Evolutionary conservation across 1,284 basidiomycete genomes (phyloP).

Genomic region (Irpex rosettiformis): DNA sequence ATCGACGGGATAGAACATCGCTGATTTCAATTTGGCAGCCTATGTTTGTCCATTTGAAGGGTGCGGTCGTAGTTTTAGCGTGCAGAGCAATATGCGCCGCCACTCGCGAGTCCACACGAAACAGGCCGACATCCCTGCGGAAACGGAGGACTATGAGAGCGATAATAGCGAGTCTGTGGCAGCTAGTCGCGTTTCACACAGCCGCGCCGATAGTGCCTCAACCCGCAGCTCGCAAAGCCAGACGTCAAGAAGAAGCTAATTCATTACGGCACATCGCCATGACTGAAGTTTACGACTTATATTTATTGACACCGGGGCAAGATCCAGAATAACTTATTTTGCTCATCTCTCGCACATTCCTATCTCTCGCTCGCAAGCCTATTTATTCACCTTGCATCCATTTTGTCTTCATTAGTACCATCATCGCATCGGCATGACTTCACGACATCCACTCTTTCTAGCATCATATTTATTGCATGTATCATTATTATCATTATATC

Average conservation of each 20-base stretch:
- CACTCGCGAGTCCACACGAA: conserved; percentile 69
- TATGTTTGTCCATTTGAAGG: conserved; percentile 72
- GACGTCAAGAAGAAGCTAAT: neutral
- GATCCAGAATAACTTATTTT: neutral
- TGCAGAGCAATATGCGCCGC: conserved; percentile 84
- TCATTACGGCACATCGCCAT: neutral
- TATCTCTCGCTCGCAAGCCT: neutral
- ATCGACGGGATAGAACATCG: neutral
- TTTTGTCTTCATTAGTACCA: neutral
- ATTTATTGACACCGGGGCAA: neutral
- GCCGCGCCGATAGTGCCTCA: conserved; percentile 15
- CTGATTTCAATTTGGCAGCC: conserved; percentile 38
- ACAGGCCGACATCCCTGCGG: conserved; percentile 21
- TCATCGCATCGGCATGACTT: neutral
- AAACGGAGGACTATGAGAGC: conserved; percentile 25
- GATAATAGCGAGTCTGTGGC: conserved; percentile 22
- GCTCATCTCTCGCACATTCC: neutral
- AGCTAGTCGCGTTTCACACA: conserved; percentile 12
- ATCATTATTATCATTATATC: neutral
- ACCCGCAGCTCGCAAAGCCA: conserved; percentile 2
- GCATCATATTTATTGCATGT: conserved; percentile 1
- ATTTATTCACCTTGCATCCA: conserved; percentile 1
- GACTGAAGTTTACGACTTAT: neutral
- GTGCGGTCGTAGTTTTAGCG: conserved; percentile 79
- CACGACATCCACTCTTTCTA: neutral